Evolutionary conservation across 2,329 filamentous ascomycete species (phyloP).

Genomic region (Exophiala spinifera): DNA sequence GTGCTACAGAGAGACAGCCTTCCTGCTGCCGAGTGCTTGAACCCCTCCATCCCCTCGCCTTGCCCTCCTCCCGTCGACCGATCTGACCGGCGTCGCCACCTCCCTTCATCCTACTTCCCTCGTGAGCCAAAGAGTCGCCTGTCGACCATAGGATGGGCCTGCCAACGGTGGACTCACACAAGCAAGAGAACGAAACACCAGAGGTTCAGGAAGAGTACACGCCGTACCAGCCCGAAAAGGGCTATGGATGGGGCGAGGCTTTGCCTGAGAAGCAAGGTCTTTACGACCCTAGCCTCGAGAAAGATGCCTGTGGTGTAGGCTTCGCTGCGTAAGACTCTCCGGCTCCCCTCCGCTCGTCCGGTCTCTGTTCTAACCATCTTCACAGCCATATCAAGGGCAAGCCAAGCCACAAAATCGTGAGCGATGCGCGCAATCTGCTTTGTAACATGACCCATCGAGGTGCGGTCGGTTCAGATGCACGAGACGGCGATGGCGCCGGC

Average conservation of each 20-base stretch:
- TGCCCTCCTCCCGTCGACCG: neutral
- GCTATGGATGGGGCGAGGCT: slow-evolving; percentile 92
- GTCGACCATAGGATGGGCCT: slow-evolving; percentile 48
- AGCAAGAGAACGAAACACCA: slow-evolving; percentile 43
- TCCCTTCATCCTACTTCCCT: neutral
- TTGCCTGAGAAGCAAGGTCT: slow-evolving; percentile 97
- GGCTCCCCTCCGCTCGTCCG: neutral
- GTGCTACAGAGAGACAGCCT: slow-evolving; percentile 20
- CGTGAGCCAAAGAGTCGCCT: slow-evolving; percentile 12
- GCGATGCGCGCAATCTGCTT: slow-evolving; percentile 91
- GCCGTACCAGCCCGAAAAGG: slow-evolving; percentile 55
- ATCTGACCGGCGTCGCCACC: slow-evolving; percentile 9
- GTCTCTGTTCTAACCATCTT: slow-evolving; percentile 2
- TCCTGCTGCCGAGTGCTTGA: slow-evolving; percentile 16
- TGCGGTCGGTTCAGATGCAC: slow-evolving; percentile 94
- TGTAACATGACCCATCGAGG: slow-evolving; percentile 99
- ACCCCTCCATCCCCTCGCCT: neutral
- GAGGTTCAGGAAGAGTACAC: slow-evolving; percentile 47
- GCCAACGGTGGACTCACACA: slow-evolving; percentile 47
- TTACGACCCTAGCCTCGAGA: slow-evolving; percentile 93
- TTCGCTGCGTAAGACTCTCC: slow-evolving; percentile 79
- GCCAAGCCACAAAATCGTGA: slow-evolving; percentile 96
- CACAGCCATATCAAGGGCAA: slow-evolving; percentile 92
- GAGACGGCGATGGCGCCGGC: slow-evolving; percentile 96
- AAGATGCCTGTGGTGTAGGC: slow-evolving; percentile 99